Conservation (phyloP, 345 rosid genomes). For the Moricandia arvensis region DNA sequence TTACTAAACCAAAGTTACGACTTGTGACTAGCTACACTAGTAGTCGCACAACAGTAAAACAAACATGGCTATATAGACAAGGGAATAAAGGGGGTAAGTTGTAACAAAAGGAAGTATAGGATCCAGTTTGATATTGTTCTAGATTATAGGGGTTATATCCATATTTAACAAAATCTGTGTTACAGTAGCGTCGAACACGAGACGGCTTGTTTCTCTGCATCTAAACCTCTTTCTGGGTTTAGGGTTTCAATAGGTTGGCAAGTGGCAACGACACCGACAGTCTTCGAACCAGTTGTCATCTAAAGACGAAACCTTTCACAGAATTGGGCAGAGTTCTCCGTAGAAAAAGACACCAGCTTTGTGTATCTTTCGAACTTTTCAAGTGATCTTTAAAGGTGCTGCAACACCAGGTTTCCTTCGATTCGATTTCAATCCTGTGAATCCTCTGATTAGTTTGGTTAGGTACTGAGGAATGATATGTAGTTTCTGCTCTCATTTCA, state of each 20-base stretch:
- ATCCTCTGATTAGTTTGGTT: neutral
- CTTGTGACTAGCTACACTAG: too few species aligned
- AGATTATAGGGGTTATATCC: neutral
- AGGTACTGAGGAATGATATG: neutral
- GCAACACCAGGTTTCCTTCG: constrained; percentile 20
- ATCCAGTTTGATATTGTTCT: neutral
- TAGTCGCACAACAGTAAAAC: too few species aligned
- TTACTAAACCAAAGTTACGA: too few species aligned
- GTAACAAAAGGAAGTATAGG: neutral
- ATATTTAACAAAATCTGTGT: neutral
- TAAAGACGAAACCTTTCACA: neutral
- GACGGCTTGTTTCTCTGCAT: constrained; percentile 11
- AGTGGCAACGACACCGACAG: constrained; percentile 17
- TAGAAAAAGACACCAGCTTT: neutral
- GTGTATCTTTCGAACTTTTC: neutral
- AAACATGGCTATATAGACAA: neutral
- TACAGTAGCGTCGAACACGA: neutral
- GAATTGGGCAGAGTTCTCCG: neutral
- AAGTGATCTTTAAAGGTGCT: constrained; percentile 1
- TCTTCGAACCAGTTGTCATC: constrained; percentile 1
- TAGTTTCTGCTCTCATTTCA: constrained; percentile 1
- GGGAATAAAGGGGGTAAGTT: neutral
- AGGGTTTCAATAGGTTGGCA: constrained; percentile 27
- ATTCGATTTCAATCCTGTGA: neutral
- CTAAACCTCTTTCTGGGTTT: neutral